Evolutionary conservation across 495 filamentous ascomycete genomes (phyloP).

Genomic region (Hypoxylon fuscum): DNA sequence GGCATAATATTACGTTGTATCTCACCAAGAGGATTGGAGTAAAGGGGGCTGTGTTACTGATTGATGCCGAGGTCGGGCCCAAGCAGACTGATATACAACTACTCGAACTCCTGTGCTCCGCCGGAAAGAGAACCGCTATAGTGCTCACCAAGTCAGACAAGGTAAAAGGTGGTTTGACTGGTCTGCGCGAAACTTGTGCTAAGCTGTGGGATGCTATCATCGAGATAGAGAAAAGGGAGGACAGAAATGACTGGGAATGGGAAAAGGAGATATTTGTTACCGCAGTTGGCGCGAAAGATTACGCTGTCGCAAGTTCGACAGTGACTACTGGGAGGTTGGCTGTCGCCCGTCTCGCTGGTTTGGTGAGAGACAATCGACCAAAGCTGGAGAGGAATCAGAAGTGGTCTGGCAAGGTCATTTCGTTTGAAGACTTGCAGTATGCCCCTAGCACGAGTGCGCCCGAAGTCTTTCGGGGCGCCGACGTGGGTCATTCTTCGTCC

Average conservation of each 20-base stretch:
- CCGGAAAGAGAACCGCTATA: slow-evolving; percentile 75
- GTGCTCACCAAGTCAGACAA: slow-evolving; percentile 86
- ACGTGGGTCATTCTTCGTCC: neutral
- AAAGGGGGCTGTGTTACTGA: slow-evolving; percentile 80
- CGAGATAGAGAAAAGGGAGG: slow-evolving; percentile 43
- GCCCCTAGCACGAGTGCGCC: neutral
- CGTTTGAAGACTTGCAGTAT: slow-evolving; percentile 42
- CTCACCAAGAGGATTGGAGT: slow-evolving; percentile 76
- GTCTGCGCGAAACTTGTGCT: slow-evolving; percentile 47
- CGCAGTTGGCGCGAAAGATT: slow-evolving; percentile 49
- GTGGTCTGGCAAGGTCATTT: slow-evolving; percentile 41
- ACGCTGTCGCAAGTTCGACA: slow-evolving; percentile 32
- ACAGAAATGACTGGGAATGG: slow-evolving; percentile 52
- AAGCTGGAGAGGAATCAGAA: slow-evolving; percentile 26
- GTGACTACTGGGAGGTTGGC: slow-evolving; percentile 49
- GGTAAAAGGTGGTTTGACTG: slow-evolving; percentile 41
- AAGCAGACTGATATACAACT: slow-evolving; percentile 76
- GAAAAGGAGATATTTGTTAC: slow-evolving; percentile 60
- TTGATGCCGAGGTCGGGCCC: slow-evolving; percentile 83
- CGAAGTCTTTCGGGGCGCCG: neutral
- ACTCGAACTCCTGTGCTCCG: slow-evolving; percentile 68
- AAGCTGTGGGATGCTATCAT: slow-evolving; percentile 50
- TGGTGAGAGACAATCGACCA: slow-evolving; percentile 41
- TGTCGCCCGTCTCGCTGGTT: slow-evolving; percentile 52
- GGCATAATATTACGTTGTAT: slow-evolving; percentile 86